Evolutionary conservation across 2,329 filamentous ascomycete species (phyloP).

Genomic region (Microcera coccophila): DNA sequence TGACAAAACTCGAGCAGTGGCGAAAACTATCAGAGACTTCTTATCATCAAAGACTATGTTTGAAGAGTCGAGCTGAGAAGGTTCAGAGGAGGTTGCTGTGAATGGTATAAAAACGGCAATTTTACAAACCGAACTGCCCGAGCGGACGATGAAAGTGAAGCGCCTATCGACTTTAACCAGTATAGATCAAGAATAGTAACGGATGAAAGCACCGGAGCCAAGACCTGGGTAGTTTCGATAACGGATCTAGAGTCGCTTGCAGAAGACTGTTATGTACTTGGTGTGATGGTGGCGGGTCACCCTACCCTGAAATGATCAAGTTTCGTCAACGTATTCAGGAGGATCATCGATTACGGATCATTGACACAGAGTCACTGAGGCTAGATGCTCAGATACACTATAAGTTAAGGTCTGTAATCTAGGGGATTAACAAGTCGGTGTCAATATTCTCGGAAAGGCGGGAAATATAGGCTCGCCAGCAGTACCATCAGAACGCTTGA

Average conservation of each 20-base stretch:
- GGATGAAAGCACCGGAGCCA: slow-evolving; percentile 12
- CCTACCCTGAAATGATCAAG: slow-evolving; percentile 31
- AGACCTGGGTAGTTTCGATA: slow-evolving; percentile 47
- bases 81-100: slow-evolving; percentile 5
- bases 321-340: neutral
- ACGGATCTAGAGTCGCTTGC: slow-evolving; percentile 53
- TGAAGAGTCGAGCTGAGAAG: neutral
- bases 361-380: neutral
- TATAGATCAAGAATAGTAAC: slow-evolving; percentile 39
- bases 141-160: neutral
- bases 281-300: slow-evolving; percentile 55
- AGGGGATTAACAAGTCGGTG: neutral
- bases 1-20: slow-evolving; percentile 52
- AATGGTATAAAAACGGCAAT: too few species aligned
- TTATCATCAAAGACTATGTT: slow-evolving; percentile 31
- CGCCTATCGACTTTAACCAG: slow-evolving; percentile 29
- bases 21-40: slow-evolving; percentile 55
- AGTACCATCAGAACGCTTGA: neutral
- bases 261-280: slow-evolving; percentile 55
- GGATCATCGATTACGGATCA: neutral
- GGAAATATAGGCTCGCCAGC: neutral
- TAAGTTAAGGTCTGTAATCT: neutral
- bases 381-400: neutral
- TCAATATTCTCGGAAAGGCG: neutral
- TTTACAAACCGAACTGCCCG: neutral